Evolutionary conservation across 768 basidiomycete genomes (phyloP).

Genomic region (Suillus fuscotomentosus): DNA sequence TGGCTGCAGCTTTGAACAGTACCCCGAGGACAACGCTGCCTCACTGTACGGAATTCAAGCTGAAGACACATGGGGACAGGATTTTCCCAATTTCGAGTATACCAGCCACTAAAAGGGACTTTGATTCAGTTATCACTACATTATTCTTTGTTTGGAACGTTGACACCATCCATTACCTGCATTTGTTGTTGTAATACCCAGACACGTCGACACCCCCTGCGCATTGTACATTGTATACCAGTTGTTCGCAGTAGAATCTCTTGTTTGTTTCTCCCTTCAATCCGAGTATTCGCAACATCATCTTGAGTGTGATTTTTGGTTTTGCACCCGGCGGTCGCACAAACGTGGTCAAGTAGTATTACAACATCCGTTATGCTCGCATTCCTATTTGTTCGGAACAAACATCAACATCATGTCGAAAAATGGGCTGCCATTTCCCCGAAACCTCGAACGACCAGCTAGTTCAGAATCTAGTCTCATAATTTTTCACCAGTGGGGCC

Average conservation of each 20-base stretch:
- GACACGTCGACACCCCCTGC: background rate
- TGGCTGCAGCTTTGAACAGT: conserved; percentile 65
- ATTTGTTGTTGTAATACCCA: conserved; percentile 13
- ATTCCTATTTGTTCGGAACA: conserved; percentile 30
- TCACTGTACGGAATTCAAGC: conserved; percentile 57
- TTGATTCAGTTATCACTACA: conserved; percentile 11
- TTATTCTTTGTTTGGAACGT: conserved; percentile 7
- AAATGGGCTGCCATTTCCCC: conserved; percentile 29
- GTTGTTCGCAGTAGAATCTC: conserved; percentile 8
- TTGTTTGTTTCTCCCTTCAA: conserved; percentile 4
- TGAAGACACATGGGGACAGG: conserved; percentile 59
- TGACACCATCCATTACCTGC: conserved; percentile 7
- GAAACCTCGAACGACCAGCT: conserved; percentile 18
- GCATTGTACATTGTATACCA: conserved; percentile 6
- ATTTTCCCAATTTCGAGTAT: conserved; percentile 83
- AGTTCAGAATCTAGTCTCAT: conserved; percentile 2
- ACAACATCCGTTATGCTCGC: conserved; percentile 7
- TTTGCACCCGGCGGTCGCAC: background rate
- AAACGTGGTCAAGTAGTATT: background rate
- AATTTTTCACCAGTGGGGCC: conserved; percentile 13
- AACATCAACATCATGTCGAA: conserved; percentile 35
- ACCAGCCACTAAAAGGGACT: conserved; percentile 26
- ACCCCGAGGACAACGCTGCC: conserved; percentile 71
- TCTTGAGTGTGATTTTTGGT: conserved; percentile 6
- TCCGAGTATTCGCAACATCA: conserved; percentile 10